Conservation (phyloP, 768 basidiomycete species). For the Xerocomus brunneocitrinus region DNA sequence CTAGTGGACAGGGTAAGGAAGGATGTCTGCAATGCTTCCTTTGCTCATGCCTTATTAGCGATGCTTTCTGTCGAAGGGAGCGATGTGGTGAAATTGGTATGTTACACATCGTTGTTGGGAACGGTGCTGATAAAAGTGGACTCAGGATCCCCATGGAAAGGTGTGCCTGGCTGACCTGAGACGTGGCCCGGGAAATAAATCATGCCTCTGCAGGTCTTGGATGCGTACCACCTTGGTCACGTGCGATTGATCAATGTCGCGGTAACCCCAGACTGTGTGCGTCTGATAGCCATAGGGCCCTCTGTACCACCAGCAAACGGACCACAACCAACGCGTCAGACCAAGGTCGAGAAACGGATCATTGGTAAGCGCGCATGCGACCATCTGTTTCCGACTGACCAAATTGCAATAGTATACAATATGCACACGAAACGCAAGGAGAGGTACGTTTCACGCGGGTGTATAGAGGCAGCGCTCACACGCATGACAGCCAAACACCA, state of each 20-base stretch:
- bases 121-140: neutral
- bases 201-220: slow-evolving; percentile 30
- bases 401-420: slow-evolving; percentile 39
- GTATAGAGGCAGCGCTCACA: neutral
- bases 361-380: slow-evolving; percentile 34
- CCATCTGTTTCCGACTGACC: slow-evolving; percentile 1
- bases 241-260: slow-evolving; percentile 47
- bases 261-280: slow-evolving; percentile 41
- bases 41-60: slow-evolving; percentile 20
- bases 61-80: slow-evolving; percentile 50
- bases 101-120: neutral
- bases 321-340: slow-evolving; percentile 42
- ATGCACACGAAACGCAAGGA: slow-evolving; percentile 42
- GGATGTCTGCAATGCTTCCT: neutral
- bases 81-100: slow-evolving; percentile 42
- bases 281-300: slow-evolving; percentile 46
- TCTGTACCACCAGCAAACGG: slow-evolving; percentile 37
- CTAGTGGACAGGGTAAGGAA: slow-evolving; percentile 40
- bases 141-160: slow-evolving; percentile 40
- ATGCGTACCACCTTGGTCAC: slow-evolving; percentile 38
- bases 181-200: neutral
- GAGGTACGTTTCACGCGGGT: slow-evolving; percentile 31
- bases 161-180: slow-evolving; percentile 13
- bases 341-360: slow-evolving; percentile 48
- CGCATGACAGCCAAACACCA: slow-evolving; percentile 41